Evolutionary conservation across 176 grass and related monocot genomes (phyloP).

Genomic region (Juncus inflexus): DNA sequence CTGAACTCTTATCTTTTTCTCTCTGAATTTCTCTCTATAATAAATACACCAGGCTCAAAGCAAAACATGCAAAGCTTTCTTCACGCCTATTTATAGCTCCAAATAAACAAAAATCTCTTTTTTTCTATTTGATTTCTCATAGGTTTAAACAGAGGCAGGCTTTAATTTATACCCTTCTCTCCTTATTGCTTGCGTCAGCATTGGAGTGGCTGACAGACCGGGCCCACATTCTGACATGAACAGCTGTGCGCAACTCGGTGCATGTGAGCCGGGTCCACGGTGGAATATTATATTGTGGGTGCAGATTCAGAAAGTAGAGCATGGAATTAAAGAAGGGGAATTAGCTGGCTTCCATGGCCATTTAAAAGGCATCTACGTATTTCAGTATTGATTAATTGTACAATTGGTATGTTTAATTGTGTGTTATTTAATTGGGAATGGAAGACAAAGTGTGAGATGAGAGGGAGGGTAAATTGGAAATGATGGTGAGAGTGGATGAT

Average conservation of each 20-base stretch:
- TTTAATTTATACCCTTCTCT: background rate
- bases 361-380: constrained; percentile 21
- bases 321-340: constrained; percentile 16
- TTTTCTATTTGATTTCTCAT: background rate
- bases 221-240: constrained; percentile 31
- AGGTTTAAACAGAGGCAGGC: constrained; percentile 8
- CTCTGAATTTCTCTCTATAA: background rate
- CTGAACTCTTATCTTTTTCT: constrained; percentile 1
- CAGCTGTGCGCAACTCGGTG: constrained; percentile 1
- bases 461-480: constrained; percentile 13
- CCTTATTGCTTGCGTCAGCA: background rate
- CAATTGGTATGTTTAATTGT: constrained; percentile 13
- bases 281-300: background rate
- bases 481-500: background rate
- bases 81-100: constrained; percentile 21
- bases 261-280: constrained; percentile 6
- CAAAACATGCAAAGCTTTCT: constrained; percentile 3
- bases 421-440: constrained; percentile 9
- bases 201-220: background rate
- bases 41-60: background rate
- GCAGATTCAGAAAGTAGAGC: background rate
- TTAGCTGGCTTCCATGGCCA: constrained; percentile 22
- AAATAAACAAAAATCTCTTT: background rate
- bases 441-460: constrained; percentile 9
- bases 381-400: background rate